Base-by-base conservation (phyloP, 2,329 filamentous ascomycete species). In the Pseudocercospora cruenta region DNA sequence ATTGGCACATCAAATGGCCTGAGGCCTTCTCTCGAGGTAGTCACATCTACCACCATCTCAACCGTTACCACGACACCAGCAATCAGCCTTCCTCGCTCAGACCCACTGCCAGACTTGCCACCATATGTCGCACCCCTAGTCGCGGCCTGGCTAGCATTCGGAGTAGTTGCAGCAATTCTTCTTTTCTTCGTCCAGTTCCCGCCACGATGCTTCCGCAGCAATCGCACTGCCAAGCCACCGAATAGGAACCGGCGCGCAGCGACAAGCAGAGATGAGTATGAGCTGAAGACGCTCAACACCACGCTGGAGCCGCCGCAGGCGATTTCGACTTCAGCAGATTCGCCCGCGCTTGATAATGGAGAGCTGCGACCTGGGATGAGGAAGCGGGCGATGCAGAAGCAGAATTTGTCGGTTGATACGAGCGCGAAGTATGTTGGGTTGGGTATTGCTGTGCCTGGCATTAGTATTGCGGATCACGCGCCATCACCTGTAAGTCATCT, bases 101-200 rank as follows among this genome's bases (percentile, higher is more conserved):
- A 67, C 21, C 39, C 53, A 28, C 39, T 65, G 10, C 66, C 66
- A 12, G 59, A 67, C 39, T 47, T 65, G 5, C 63, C 66, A 19
- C 4, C 19, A 16, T 47, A 45, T 24, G 24, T 51, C 12, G 60
- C 49, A 22, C 62, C 33, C 33, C 24, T 39, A 19, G 31, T 63
- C 39, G 62, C 60, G 19, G 60, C 65, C 3, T 51, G 45, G n/a
- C 53, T 74, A 14, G 61, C 58, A 16, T 68, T 74, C 39, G 66
- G 62, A 2, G 43, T 72, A 19, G 36, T 72, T 3, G 45, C 39
- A 4, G 43, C 66, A 1, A 43, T 69, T 0, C 60, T 73, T 9
- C 67, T 76, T 0, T 70, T 67, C 58, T 63, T 71, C 19, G 69
- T 65, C 22, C 72, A 73, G 21, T 73, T 74, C 36, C 70, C 72